phyloP scores from a whole-genome alignment of 2,329 filamentous ascomycete genomes.

The Colletotrichum sp. region DNA sequence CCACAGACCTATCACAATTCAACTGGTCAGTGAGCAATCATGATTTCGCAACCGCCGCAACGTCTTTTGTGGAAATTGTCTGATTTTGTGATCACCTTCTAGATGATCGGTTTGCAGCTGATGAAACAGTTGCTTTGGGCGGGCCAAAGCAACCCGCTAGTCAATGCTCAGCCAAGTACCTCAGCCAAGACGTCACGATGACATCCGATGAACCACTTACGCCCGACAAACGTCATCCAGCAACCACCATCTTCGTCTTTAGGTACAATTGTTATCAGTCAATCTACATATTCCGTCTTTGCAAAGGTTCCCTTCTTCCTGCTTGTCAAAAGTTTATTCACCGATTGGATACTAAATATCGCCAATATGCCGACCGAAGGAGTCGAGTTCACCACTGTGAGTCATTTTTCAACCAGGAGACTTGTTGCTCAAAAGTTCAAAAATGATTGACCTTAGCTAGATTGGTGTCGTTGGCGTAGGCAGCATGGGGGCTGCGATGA shows the following conservation, averaged over 20 bases:
- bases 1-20: not conserved
- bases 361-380: not conserved
- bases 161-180: not conserved
- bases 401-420: no score
- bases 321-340: not conserved
- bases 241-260: not conserved
- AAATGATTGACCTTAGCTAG: constrained; percentile 26
- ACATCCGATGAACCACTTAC: not conserved
- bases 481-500: constrained; percentile 65
- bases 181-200: not conserved
- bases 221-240: not conserved
- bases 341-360: not conserved
- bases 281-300: not conserved
- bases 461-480: constrained; percentile 63
- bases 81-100: not conserved
- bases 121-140: not conserved
- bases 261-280: not conserved
- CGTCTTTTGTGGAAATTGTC: not conserved
- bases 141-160: not conserved
- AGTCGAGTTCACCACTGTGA: not conserved
- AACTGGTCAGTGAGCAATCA: not conserved
- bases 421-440: not conserved
- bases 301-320: not conserved
- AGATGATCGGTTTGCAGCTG: not conserved
- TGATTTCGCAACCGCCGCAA: not conserved